Evolutionary conservation across 345 rosid genomes (phyloP), one percentile per base, ranked within the genome.

Genomic region (Pelargonium nanum): DNA sequence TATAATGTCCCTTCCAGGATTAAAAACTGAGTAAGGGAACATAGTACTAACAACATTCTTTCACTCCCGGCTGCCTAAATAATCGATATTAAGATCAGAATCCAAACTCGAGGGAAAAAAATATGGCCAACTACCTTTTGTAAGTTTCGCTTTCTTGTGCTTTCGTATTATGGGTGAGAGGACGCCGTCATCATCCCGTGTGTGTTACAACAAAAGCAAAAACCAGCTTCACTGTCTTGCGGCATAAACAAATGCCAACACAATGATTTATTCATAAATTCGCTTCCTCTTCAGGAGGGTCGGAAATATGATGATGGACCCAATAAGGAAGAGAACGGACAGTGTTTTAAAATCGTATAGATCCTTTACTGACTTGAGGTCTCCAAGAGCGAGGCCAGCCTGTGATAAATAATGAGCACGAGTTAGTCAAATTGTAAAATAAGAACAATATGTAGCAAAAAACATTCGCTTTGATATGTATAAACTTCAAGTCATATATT

Each of bases 381-480:
- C 84, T 52, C 84, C 84, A 28, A 80, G 81, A 28, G 81, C 84
- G 53, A 80, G 81, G 19, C 84, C 84, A 19, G 84, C 84, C 84
- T 80, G 65, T 26, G 9, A 64, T 28, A n/a, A 50, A 64, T 28
- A n/a, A 50, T 34, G 23, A 24, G 60, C 67, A 62, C n/a, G 55
- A 54, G 53, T 23, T 25, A 60, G 65, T 45, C 19, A 44, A 53
- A 30, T 6, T 26, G 25, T 48, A 58, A 25, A 0, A 17, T 17
- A 34, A 57, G 53, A 53, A 19, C 22, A 22, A 44, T 32, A 50
- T 7, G 19, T 19, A 23, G n/a, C n/a, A 21, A 1, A 22, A 0
- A 10, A 19, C 26, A 22, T 6, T 55, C n/a, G n/a, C n/a, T n/a
- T n/a, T n/a, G n/a, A n/a, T n/a, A n/a, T n/a, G n/a, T n/a, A n/a